These are phyloP conservation scores for Xylaria telfairii DNA, from an alignment of 495 filamentous ascomycete genomes.

Conservation along the genomic window DNA sequence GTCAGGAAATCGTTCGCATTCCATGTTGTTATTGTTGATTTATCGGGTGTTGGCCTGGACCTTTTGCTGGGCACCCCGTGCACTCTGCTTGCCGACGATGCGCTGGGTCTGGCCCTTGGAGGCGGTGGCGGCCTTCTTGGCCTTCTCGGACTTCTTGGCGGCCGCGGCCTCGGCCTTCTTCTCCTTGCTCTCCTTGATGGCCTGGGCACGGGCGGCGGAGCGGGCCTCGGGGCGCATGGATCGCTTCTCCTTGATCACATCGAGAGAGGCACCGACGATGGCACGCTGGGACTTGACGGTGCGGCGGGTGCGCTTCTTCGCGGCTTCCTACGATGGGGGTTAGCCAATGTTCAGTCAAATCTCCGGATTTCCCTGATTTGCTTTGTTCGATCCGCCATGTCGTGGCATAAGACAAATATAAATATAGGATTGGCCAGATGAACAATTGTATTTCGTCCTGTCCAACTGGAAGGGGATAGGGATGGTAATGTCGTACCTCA, in stretches of 20 bases:
- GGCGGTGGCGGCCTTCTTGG: slow-evolving; percentile 79
- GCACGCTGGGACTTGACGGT: slow-evolving; percentile 98
- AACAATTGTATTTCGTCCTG: background rate
- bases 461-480: background rate
- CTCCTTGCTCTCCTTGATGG: slow-evolving; percentile 96
- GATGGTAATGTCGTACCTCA: slow-evolving; percentile 75
- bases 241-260: slow-evolving; percentile 99
- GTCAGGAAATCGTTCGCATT: background rate
- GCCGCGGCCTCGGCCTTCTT: slow-evolving; percentile 86
- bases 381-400: background rate
- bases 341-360: slow-evolving; percentile 38
- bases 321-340: slow-evolving; percentile 80
- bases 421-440: background rate
- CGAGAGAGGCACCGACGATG: slow-evolving; percentile 98
- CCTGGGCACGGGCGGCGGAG: slow-evolving; percentile 83
- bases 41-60: slow-evolving; percentile 88
- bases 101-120: slow-evolving; percentile 77
- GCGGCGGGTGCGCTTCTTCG: slow-evolving; percentile 99
- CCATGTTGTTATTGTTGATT: slow-evolving; percentile 35
- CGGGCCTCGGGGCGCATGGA: slow-evolving; percentile 91
- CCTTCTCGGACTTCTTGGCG: slow-evolving; percentile 99
- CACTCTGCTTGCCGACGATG: slow-evolving; percentile 94
- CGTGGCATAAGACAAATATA: background rate
- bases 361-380: background rate
- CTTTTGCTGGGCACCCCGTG: slow-evolving; percentile 89